Base-by-base conservation (phyloP, 1,284 basidiomycete species). In the Pseudozyma sp. region DNA sequence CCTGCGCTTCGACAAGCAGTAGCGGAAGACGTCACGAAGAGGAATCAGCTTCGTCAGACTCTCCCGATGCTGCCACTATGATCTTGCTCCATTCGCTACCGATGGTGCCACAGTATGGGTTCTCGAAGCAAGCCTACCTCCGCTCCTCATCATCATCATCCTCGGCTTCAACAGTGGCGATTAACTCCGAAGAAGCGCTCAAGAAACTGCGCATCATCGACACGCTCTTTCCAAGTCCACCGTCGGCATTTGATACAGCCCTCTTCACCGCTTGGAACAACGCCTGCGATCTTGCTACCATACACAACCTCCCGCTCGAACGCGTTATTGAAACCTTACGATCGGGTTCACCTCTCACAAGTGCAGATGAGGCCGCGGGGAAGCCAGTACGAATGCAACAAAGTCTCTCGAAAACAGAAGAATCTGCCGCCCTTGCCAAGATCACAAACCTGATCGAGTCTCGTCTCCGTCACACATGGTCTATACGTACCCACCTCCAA, bases 191-290 rank as follows among this genome's bases (percentile, higher is more conserved):
- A 21, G 59, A 68, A 31, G 25, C 25, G 11, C 1, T 50, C 5
- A 10, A 35, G 5, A 52, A 52, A 5, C 3, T 48, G 1, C 59
- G 59, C 6, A 60, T 56, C 1, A 1, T 67, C 7, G 4, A 18
- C 0, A 68, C 68, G 5, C 65, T 76, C 21, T 76, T 76, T 18
- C 68, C 73, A 0, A 64, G 73, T 5, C 60, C 59, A 1, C 57
- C 48, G 0, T 47, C 47, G 1, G 5, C 9, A 1, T 68, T 73
- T 14, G 56, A 59, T 16, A 9, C 39, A 3, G 21, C 18, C 4
- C 65, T 73, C 4, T 73, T 68, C 18, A 9, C 6, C 3, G 43
- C 61, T 3, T 73, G 70, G 70, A 64, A 60, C 45, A 43, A 6
- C 7, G 35, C 68, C 1, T 53, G 48, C 38, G 61, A 73, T 43